A percentile compares a stretch with the other conserved stretches of the same genome.
These are phyloP conservation scores for Erodium trifolium DNA, from an alignment of 441 rosid genomes.

Conservation along the genomic window DNA sequence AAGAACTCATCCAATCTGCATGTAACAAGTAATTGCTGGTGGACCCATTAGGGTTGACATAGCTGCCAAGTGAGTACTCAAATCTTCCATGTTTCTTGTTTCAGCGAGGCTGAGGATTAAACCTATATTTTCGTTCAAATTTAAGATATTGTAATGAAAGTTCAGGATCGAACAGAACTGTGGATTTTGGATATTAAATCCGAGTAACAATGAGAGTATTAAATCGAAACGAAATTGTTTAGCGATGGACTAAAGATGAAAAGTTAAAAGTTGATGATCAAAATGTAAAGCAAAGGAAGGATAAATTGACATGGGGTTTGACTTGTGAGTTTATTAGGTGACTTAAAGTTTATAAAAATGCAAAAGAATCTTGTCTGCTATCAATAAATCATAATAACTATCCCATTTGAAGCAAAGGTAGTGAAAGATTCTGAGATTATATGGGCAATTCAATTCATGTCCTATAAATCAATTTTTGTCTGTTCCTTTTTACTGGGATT, in stretches of 20 bases:
- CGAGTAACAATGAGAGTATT: too few species aligned
- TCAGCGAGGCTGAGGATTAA: too few species aligned
- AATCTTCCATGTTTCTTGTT: not conserved
- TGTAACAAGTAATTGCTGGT: not conserved
- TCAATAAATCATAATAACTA: not conserved
- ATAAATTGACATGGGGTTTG: not conserved
- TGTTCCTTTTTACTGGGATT: not conserved
- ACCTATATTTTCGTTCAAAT: too few species aligned
- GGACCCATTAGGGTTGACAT: not conserved
- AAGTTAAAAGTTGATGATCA: not conserved
- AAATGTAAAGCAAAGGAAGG: not conserved
- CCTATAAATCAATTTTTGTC: not conserved
- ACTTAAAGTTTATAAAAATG: not conserved
- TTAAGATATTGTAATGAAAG: too few species aligned
- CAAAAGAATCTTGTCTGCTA: slow-evolving; percentile 1
- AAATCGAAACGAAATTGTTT: too few species aligned
- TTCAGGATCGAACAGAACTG: too few species aligned
- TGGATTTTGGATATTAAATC: too few species aligned
- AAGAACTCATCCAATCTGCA: not conserved
- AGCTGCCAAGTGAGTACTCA: too few species aligned
- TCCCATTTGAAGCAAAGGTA: slow-evolving; percentile 2
- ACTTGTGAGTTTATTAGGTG: not conserved
- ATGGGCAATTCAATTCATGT: not conserved
- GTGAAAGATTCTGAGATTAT: not conserved
- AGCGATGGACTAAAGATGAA: not conserved